Percentiles rank a stretch among this genome's conserved stretches.
Conservation (phyloP, 2,329 filamentous ascomycete genomes). For the Aspergillus sp. region DNA sequence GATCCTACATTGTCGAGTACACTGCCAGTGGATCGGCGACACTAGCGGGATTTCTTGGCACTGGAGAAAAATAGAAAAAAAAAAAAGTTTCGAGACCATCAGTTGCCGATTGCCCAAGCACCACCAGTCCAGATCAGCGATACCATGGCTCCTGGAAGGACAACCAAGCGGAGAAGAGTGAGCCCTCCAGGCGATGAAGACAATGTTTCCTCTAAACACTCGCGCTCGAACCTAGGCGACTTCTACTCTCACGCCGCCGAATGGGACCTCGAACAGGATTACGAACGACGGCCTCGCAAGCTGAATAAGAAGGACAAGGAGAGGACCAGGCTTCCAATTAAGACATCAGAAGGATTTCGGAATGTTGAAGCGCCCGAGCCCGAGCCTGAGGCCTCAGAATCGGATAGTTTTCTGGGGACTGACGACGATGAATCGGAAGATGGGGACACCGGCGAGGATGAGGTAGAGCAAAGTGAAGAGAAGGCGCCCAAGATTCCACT, state of each 20-base stretch:
- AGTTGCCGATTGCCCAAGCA: not conserved
- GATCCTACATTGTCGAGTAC: not conserved
- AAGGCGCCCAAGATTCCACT: conserved; percentile 66
- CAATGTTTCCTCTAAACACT: conserved; percentile 27
- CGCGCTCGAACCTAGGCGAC: conserved; percentile 37
- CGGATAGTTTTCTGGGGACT: conserved; percentile 64
- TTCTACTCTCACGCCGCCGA: conserved; percentile 74
- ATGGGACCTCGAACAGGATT: conserved; percentile 92
- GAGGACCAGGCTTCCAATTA: conserved; percentile 77
- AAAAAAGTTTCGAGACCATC: conserved; percentile 24
- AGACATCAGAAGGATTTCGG: conserved; percentile 78
- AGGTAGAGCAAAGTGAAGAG: conserved; percentile 49
- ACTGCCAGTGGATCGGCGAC: conserved; percentile 20
- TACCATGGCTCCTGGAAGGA: conserved; percentile 48
- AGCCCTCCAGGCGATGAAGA: conserved; percentile 47
- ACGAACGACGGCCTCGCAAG: conserved; percentile 78
- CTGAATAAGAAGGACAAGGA: conserved; percentile 72
- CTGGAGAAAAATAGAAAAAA: conserved; percentile 19
- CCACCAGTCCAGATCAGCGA: not conserved
- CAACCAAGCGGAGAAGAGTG: conserved; percentile 52
- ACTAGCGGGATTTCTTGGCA: conserved; percentile 31
- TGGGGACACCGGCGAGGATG: conserved; percentile 38
- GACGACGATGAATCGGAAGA: conserved; percentile 53
- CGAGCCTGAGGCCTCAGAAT: conserved; percentile 51
- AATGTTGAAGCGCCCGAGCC: conserved; percentile 51